Base-by-base conservation (phyloP, 305 asterid genomes). In the Ruellia speciosa region DNA sequence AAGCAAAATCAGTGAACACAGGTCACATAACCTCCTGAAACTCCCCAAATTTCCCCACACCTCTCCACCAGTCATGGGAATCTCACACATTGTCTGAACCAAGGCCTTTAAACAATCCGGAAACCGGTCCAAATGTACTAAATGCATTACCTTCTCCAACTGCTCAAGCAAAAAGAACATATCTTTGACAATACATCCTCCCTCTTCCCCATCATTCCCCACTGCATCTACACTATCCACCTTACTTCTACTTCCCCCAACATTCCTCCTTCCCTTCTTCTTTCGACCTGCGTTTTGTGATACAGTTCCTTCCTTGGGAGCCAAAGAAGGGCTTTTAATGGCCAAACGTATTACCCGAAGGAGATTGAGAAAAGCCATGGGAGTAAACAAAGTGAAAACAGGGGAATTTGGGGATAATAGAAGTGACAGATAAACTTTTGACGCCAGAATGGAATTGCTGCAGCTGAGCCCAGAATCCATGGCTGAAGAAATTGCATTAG, bases 391-490 rank as follows among this genome's bases (percentile, higher is more conserved):
- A 2, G 96, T 81, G 49, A 90, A 90, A 56, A 88, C 95, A 5
- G 95, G 98, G 39, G 87, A 81, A 75, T 81, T 88, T 15, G 96
- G 98, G 76, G 86, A 71, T n/a, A 85, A 59, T 62, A 87, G 75
- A 39, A 90, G 70, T 14, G 82, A 79, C 0, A 87, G 68, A 54
- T 87, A 90, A 19, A 82, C 94, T 49, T 79, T 85, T 14, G 96
- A 78, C 6, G 94, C 94, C 74, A 79, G 52, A 66, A 90, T 53
- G 6, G 95, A 68, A 66, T 53, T 51, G 14, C 63, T 24, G 37
- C 75, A 66, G 72, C 75, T 60, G 59, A 65, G 64, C 55, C 81
- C 83, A 52, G 84, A 77, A 61, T 90, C 95, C 93, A 88, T 87
- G 56, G 83, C 77, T 14, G 88, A 68, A 41, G 83, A 80, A 70